Evolutionary conservation across 306 rosid genomes (phyloP).

Genomic region (Hylodesmum podocarpum): DNA sequence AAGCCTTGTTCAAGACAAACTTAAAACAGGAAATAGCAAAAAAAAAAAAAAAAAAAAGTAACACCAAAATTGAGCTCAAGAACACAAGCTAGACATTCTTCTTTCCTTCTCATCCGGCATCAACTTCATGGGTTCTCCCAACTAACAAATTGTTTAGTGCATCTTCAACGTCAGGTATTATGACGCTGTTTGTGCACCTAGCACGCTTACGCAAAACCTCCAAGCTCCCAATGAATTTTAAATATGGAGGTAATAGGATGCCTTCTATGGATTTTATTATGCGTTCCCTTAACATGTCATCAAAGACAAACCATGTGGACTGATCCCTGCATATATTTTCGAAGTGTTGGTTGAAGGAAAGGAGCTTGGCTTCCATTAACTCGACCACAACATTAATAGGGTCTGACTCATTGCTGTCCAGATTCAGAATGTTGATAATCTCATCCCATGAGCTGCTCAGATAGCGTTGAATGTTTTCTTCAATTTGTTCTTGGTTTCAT

Average conservation of each 20-base stretch:
- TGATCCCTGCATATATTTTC: conserved; percentile 2
- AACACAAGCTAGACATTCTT: no score
- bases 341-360: conserved; percentile 31
- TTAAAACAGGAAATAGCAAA: no score
- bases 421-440: conserved; percentile 48
- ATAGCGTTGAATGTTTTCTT: conserved; percentile 35
- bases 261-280: conserved; percentile 44
- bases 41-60: no score
- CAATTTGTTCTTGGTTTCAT: no score
- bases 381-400: conserved; percentile 27
- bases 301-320: conserved; percentile 28
- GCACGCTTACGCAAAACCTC: conserved; percentile 42
- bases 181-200: no score
- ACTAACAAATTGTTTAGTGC: no score
- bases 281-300: conserved; percentile 56
- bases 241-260: conserved; percentile 55
- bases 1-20: no score
- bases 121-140: no score
- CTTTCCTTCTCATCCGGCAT: no score
- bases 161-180: no score
- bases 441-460: conserved; percentile 66
- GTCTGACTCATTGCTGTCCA: conserved; percentile 32
- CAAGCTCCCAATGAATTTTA: conserved; percentile 55
- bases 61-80: no score
- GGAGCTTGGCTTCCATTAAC: conserved; percentile 66